Percentiles rank a stretch among this genome's conserved stretches.
Evolutionary conservation across 169 alveolate species (phyloP).

Genomic region (Perkinsus chesapeaki): DNA sequence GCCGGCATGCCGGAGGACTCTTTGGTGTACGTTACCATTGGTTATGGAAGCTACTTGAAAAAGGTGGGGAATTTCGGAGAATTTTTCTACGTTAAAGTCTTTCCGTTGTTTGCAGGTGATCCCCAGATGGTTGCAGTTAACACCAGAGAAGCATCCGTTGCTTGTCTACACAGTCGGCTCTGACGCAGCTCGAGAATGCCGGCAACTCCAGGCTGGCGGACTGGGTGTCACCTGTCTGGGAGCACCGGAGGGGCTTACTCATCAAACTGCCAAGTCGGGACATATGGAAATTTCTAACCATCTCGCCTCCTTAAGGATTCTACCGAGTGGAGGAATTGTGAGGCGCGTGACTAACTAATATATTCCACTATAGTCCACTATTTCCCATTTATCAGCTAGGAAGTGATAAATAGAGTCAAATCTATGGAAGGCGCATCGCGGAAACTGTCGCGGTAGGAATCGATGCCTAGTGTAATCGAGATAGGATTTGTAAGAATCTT

Average conservation of each 20-base stretch:
- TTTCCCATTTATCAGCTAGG: too few relatives aligned
- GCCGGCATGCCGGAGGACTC: neutral
- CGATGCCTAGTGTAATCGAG: too few relatives aligned
- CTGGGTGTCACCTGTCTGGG: neutral
- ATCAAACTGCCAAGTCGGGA: neutral
- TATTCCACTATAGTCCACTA: too few relatives aligned
- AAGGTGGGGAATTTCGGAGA: neutral
- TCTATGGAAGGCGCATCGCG: too few relatives aligned
- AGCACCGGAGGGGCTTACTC: neutral
- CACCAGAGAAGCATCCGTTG: neutral
- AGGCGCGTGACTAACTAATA: too few relatives aligned
- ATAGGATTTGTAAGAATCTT: too few relatives aligned
- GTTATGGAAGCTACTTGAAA: neutral
- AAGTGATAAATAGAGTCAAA: too few relatives aligned
- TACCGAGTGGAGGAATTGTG: too few relatives aligned
- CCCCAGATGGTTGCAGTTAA: neutral
- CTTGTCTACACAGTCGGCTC: neutral
- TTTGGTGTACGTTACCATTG: neutral
- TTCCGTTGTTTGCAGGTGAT: neutral
- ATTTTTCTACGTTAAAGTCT: too few relatives aligned
- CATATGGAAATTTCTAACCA: too few relatives aligned
- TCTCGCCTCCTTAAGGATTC: too few relatives aligned
- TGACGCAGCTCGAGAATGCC: neutral
- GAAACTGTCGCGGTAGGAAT: too few relatives aligned
- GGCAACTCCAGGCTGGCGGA: neutral